Evolutionary conservation across 208 protist genomes (phyloP), one percentile per base, ranked within the genome.

Genomic region (Wallacemonas sp.): DNA sequence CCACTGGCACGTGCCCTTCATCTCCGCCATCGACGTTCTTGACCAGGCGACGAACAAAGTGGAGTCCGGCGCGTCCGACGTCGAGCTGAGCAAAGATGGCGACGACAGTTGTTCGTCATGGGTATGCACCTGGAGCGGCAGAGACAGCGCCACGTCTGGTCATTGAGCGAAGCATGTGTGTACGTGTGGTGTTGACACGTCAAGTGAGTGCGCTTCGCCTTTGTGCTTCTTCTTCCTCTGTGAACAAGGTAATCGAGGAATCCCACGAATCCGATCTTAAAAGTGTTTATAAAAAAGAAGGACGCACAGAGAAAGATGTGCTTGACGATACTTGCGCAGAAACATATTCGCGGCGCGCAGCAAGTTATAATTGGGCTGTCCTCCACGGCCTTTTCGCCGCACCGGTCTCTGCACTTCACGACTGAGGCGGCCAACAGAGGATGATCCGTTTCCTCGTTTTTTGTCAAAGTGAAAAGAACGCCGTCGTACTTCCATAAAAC

Each of bases 1-100:
- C 0, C 80, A 90, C 45, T 95, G 89, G 89, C 89, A 95, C 73
- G 37, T 95, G 19, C 89, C 89, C n/a, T 89, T 78, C 54, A 29
- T 91, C 9, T 39, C 67, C 24, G 52, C 46, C 32, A 76, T 87
- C 32, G 65, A 77, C 21, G 63, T 93, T 17, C 60, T 95, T 34
- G 76, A 91, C 39, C 89, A 95, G 39, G 87, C 76, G 24, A 93
- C 89, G 2, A 93, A 93, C 58, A 60, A 71, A 2, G 71, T 59
- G 3, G 72, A 53, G 2, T 63, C 55, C 19, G 87, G 71, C 15
- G 69, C 26, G 10, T 53, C 64, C 13, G 81, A 91, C 24, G 63
- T 81, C 17, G 80, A 81, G 15, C 63, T 95, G 19, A 68, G 66
- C 39, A 92, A 93, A 50, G 82, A 95, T 61, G 89, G 89, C 22